Conservation (phyloP, 306 rosid species). For the Cicer yamashitae region DNA sequence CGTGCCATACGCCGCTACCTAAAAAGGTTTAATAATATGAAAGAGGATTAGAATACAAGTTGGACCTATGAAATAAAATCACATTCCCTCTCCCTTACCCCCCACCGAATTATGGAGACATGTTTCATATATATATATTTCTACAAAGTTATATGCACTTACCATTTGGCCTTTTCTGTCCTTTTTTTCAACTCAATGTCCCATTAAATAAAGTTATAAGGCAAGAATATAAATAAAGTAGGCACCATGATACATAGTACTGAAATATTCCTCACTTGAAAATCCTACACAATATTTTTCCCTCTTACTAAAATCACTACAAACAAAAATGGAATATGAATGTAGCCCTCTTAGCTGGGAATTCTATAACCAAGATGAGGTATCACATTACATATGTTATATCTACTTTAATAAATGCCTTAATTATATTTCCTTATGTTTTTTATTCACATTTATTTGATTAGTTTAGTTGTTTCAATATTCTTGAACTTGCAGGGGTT, state of each 20-base stretch:
- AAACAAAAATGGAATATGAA: slow-evolving; percentile 65
- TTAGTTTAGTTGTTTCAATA: not conserved
- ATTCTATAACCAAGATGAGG: slow-evolving; percentile 53
- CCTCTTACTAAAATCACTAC: slow-evolving; percentile 21
- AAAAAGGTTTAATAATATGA: slow-evolving; percentile 46
- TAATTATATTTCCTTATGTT: not conserved
- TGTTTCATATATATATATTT: not conserved
- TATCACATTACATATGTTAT: not conserved
- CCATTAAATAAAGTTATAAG: slow-evolving; percentile 42
- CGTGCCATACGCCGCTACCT: slow-evolving; percentile 47
- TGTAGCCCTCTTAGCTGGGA: slow-evolving; percentile 72
- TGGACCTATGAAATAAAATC: slow-evolving; percentile 55
- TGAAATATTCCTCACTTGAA: slow-evolving; percentile 47
- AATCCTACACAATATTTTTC: slow-evolving; percentile 44
- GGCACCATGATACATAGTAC: slow-evolving; percentile 30
- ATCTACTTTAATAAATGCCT: not conserved
- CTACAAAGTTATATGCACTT: slow-evolving; percentile 50
- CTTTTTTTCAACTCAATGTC: slow-evolving; percentile 52
- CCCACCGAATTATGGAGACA: slow-evolving; percentile 42
- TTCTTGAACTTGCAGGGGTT: slow-evolving; percentile 61
- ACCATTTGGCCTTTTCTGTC: slow-evolving; percentile 56
- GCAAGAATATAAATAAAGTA: slow-evolving; percentile 43
- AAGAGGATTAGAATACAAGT: slow-evolving; percentile 50
- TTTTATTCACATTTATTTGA: not conserved
- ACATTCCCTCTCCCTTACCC: slow-evolving; percentile 47